These are phyloP conservation scores for Croton laevigatus DNA, from an alignment of 441 rosid genomes.

Conservation along the genomic window DNA sequence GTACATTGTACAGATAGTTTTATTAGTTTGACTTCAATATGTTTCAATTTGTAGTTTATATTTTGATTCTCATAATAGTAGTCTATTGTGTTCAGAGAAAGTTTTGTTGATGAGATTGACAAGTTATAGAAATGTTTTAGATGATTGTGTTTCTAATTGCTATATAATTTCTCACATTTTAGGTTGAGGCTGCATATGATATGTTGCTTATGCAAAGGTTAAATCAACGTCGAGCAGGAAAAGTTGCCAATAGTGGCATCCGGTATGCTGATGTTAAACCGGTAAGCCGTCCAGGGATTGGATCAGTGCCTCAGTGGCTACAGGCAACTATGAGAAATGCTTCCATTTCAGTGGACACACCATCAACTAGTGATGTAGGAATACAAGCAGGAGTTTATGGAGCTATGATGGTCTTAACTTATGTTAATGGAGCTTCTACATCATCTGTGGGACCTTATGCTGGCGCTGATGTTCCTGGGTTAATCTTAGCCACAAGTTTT, in stretches of 20 bases:
- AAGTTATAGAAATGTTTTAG: background rate
- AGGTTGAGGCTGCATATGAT: conserved; percentile 98
- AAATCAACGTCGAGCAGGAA: conserved; percentile 86
- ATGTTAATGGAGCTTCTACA: conserved; percentile 65
- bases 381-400: conserved; percentile 91
- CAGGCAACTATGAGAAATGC: conserved; percentile 51
- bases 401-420: conserved; percentile 77
- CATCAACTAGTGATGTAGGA: conserved; percentile 65
- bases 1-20: background rate
- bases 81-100: background rate
- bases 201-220: conserved; percentile 96
- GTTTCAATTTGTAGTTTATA: background rate
- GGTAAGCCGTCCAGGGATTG: conserved; percentile 40
- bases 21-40: background rate
- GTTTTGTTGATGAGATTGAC: background rate
- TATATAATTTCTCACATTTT: conserved; percentile 15
- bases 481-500: conserved; percentile 74
- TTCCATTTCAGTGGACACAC: conserved; percentile 62
- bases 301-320: conserved; percentile 74
- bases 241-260: conserved; percentile 64
- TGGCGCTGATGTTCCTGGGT: conserved; percentile 84
- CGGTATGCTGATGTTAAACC: conserved; percentile 94
- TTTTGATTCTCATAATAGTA: background rate
- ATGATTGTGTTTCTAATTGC: conserved; percentile 8
- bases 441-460: conserved; percentile 44